A percentile compares a stretch with the other conserved stretches of the same genome.
These are phyloP conservation scores for Rubia tinctorum DNA, from an alignment of 305 asterid species.

Conservation along the genomic window DNA sequence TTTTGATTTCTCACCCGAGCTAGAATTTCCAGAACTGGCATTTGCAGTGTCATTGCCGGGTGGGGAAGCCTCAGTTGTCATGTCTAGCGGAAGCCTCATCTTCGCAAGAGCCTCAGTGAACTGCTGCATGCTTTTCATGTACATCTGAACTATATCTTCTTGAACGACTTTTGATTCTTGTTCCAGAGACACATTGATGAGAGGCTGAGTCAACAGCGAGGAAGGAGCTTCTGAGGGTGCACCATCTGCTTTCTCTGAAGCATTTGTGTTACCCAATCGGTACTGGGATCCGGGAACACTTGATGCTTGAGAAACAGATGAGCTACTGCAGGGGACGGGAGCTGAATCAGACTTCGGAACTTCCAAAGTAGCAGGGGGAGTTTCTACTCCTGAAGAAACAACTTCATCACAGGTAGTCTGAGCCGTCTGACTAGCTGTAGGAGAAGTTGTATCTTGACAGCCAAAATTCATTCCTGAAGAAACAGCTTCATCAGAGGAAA, in stretches of 20 bases:
- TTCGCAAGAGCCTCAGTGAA: conserved; percentile 75
- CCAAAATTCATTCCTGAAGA: neutral
- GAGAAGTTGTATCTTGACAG: neutral
- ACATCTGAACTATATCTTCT: conserved; percentile 75
- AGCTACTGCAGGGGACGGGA: neutral
- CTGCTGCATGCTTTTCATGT: conserved; percentile 88
- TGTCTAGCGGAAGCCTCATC: conserved; percentile 51
- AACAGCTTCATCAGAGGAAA: conserved; percentile 24
- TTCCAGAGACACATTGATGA: conserved; percentile 2
- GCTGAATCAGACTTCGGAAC: neutral
- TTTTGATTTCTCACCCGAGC: neutral
- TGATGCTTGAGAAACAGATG: conserved; percentile 8
- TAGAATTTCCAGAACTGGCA: conserved; percentile 2
- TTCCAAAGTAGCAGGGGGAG: neutral
- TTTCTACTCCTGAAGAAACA: neutral
- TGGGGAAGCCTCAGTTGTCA: neutral
- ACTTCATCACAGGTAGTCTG: neutral
- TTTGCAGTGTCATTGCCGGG: neutral
- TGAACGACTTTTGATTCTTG: conserved; percentile 58
- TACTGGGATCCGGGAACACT: neutral
- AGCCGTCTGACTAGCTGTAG: neutral
- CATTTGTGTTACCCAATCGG: too few species aligned
- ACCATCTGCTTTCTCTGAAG: neutral
- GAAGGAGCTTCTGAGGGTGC: neutral
- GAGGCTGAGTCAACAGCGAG: neutral